Evolutionary conservation across 2,329 filamentous ascomycete species (phyloP), one percentile per base, ranked within the genome.

Genomic region (Pseudogymnoascus sp.): DNA sequence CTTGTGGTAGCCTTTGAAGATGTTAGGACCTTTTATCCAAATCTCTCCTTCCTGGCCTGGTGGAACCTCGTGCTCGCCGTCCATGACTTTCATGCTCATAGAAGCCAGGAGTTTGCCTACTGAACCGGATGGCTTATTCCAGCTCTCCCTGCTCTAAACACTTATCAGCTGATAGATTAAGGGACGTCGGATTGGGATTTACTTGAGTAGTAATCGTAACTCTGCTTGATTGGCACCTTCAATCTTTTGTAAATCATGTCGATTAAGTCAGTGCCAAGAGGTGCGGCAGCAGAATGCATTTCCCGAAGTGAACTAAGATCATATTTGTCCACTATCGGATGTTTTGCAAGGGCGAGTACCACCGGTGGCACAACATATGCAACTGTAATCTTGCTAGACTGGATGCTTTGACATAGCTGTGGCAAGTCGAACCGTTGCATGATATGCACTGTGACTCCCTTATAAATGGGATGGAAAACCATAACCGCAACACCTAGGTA

Each of bases 221-320:
- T 92, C 76, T 96, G 92, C 79, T 95, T 96, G 67, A 95, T 85
- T 6, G 87, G 86, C 28, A 93, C 80, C 62, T 85, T 85, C 64
- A 93, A 83, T 10, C 91, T 84, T 23, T 83, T 76, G 79, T 90
- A 89, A 4, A 93, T 83, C 10, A 85, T 82, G 62, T 90, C 84
- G 1, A 92, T 88, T 3, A 96, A 82, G 68, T 96, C 90, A 36
- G 80, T 79, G 0, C 90, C 92, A 57, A 96, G 79, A 0, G 92
- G 92, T 1, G 92, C 92, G 0, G 92, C 92, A 25, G 90, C 92
- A 1, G 85, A 92, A 76, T 91, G 93, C 79, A 95, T 80, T 83
- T 91, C 91, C 62, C 89, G 86, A 19, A 96, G 72, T 6, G 83
- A 86, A n/a, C 84, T 86, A 48, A 96, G 80, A 74, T 96, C 85